Base-by-base conservation (phyloP, 148 eudicot species). In the Oxyria digyna region DNA sequence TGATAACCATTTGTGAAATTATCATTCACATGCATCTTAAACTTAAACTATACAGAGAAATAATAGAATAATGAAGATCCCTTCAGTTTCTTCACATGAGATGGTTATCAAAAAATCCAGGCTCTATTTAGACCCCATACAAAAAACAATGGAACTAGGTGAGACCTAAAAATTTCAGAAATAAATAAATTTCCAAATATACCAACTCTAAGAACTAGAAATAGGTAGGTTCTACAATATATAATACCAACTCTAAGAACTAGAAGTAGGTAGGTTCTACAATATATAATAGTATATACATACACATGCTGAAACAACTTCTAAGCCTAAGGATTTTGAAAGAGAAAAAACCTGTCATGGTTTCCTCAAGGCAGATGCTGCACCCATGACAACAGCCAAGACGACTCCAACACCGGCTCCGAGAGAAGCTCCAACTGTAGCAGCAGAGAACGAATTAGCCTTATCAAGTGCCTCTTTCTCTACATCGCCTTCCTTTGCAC, bases 341-440 rank as follows among this genome's bases (percentile, higher is more conserved):
- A 17, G 26, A 33, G 26, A 11, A 24, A 55, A 24, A 27, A 32
- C 24, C 37, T 72, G 31, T 87, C 80, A 93, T 43, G 99, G 99
- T 79, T 94, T 94, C 77, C 99, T 85, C 77, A 90, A 80, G 67
- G 96, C 97, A 63, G 99, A 90, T 70, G 97, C 99, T 21, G 99
- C 99, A 74, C 99, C 97, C 96, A 94, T 81, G 45, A 91, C 97
- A 71, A 94, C 87, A 3, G 99, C 99, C 82, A 94, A 75, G 52
- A 94, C 80, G 69, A 94, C 67, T 32, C 99, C 99, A 52, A 94
- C 78, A 71, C 99, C 99, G 27, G 99, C 99, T 67, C 99, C 99
- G 38, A 94, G 73, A 29, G 96, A 90, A 20, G 97, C 99, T 42
- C 99, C 99, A 8, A 94, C 79, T 4, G 97, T 85, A 20, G 99